Base-by-base conservation (phyloP, 306 rosid species). In the Hippophae rhamnoides region DNA sequence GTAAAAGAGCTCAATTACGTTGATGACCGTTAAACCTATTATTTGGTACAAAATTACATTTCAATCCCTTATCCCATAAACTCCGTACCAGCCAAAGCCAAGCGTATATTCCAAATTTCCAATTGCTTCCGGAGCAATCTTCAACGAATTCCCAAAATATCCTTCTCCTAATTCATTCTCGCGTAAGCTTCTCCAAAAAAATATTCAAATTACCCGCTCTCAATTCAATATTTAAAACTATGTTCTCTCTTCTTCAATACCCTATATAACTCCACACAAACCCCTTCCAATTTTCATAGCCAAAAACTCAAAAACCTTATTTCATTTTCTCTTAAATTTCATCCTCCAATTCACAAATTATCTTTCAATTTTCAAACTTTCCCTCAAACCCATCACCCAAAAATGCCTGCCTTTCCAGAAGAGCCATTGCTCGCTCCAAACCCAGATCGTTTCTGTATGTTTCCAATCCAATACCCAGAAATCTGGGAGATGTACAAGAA, bases 401-500 rank as follows among this genome's bases (percentile, higher is more conserved):
- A 58, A 7, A 88, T 86, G 90, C 94, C 97, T 67, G 74, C 86
- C 0, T 47, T 78, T 27, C 85, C 88, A 0, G 94, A 90, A 58
- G 95, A 90, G 71, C 95, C 97, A 0, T 58, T 86, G 50, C 76
- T 90, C 1, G 81, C 89, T 0, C 64, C 88, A 3, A 90, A 82
- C 72, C 88, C 95, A 0, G 97, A 84, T 5, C 76, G 97, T 0
- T 90, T 90, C 79, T 86, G 95, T 14, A 90, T 90, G 97, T 90
- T 90, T 56, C 97, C 97, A 0, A 90, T 90, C 18, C 82, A 90
- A 3, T 90, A 78, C 76, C 97, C 95, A 0, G 74, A 84, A 43
- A 80, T 90, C 7, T 90, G 97, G 97, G 94, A 90, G 5, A 90
- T 90, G 97, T 90, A 90, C 75, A 90, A 90, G 77, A 90, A 86